Evolutionary conservation across 352 stramenopile genomes (phyloP), one percentile per base, ranked within the genome.

Genomic region (Paralagenidium karlingii): DNA sequence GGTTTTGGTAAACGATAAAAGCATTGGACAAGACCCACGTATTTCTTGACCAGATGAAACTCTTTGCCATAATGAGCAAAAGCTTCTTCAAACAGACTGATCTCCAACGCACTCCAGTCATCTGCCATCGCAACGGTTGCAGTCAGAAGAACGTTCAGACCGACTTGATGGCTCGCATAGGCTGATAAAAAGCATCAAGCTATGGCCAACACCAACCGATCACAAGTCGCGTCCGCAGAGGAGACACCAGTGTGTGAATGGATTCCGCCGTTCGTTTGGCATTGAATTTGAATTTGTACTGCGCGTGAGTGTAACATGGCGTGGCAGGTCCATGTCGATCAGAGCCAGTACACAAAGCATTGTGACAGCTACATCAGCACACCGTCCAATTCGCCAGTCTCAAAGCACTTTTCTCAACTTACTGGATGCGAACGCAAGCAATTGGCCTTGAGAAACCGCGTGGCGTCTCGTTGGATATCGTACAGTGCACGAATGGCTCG

Each of bases 261-360:
- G 64, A 58, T 38, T 91, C 74, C 26, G 81, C 74, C 4, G 78
- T 89, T 1, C 71, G 80, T 21, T 60, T 47, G 5, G 47, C 62
- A 45, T 78, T 78, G 34, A 88, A 65, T 21, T 68, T 75, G 31
- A 67, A 89, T 73, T 91, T n/a, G n/a, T n/a, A n/a, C n/a, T n/a
- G n/a, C n/a, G n/a, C n/a, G n/a, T n/a, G n/a, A n/a, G n/a, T n/a
- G n/a, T n/a, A n/a, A n/a, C n/a, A n/a, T n/a, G n/a, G n/a, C n/a
- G n/a, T n/a, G n/a, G n/a, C n/a, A n/a, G n/a, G n/a, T n/a, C n/a
- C n/a, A n/a, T n/a, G n/a, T n/a, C n/a, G n/a, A n/a, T n/a, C n/a
- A 39, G n/a, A 8, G 33, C 1, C 9, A 27, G 43, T 24, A 40
- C 12, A 43, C 2, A 40, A 20, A 30, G 24, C 25, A 15, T 40